A percentile compares a stretch with the other conserved stretches of the same genome.
phyloP scores from a whole-genome alignment of 116 monocot genomes.

The Dioscorea cayenensis region DNA sequence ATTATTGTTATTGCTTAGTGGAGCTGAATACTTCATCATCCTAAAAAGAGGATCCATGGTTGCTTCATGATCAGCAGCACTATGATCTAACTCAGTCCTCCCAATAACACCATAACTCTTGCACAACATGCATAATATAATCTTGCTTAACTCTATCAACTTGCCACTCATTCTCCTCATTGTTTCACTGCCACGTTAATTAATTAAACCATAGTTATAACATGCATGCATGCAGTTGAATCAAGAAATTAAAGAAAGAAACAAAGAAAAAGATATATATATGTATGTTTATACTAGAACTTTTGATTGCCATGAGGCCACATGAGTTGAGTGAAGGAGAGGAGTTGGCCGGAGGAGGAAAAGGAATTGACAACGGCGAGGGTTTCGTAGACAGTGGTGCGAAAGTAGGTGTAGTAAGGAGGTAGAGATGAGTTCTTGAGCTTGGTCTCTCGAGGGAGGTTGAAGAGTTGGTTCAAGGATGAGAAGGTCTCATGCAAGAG shows the following conservation, averaged over 20 bases:
- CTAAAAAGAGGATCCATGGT: not conserved
- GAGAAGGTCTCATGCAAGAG: not conserved
- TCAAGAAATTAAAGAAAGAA: no score
- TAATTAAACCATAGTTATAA: not conserved
- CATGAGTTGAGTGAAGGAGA: not conserved
- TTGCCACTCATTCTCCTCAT: not conserved
- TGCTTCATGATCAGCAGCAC: not conserved
- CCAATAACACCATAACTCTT: not conserved
- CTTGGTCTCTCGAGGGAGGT: not conserved
- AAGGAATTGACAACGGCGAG: not conserved
- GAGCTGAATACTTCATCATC: constrained; percentile 1
- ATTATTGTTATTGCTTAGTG: not conserved
- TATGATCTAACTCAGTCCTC: no score
- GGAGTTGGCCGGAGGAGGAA: not conserved
- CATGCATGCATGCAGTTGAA: not conserved
- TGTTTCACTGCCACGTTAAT: not conserved
- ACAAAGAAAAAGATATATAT: not conserved
- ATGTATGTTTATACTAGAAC: not conserved
- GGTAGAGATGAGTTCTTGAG: not conserved
- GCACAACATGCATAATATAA: not conserved
- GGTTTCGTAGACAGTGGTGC: not conserved
- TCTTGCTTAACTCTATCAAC: not conserved
- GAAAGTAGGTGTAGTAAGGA: not conserved
- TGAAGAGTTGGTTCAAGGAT: not conserved
- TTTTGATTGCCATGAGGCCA: not conserved